Evolutionary conservation across 2,329 filamentous ascomycete species (phyloP).

Genomic region (Stagonosporopsis tanaceti): DNA sequence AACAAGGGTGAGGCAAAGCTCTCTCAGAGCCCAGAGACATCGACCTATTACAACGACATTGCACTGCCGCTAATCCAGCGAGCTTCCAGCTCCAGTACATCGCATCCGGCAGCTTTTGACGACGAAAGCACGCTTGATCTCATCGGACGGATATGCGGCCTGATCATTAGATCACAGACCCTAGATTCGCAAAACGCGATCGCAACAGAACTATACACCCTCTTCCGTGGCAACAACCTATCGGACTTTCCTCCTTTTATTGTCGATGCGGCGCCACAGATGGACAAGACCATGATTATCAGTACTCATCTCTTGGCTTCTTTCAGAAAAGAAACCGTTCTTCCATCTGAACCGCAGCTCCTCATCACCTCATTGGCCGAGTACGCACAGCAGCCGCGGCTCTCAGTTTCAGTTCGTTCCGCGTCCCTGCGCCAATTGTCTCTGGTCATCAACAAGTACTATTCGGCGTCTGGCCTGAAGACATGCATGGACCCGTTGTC

Average conservation of each 20-base stretch:
- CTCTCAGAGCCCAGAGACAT: slow-evolving; percentile 50
- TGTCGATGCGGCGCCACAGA: slow-evolving; percentile 37
- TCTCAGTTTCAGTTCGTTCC: slow-evolving; percentile 40
- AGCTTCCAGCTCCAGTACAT: slow-evolving; percentile 42
- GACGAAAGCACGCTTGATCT: slow-evolving; percentile 65
- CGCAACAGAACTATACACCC: slow-evolving; percentile 62
- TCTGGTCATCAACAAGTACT: slow-evolving; percentile 59
- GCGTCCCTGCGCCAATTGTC: slow-evolving; percentile 55
- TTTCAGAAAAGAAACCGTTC: slow-evolving; percentile 46
- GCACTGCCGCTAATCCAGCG: slow-evolving; percentile 54
- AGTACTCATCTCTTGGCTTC: slow-evolving; percentile 66
- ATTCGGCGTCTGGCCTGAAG: slow-evolving; percentile 51
- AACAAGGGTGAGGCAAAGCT: slow-evolving; percentile 63
- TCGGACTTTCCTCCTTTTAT: slow-evolving; percentile 45
- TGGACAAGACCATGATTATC: slow-evolving; percentile 60
- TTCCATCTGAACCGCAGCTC: slow-evolving; percentile 43
- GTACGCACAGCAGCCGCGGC: slow-evolving; percentile 41
- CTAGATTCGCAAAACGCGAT: slow-evolving; percentile 59
- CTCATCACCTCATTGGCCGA: slow-evolving; percentile 50
- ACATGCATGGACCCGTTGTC: slow-evolving; percentile 52
- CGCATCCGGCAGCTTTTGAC: slow-evolving; percentile 44
- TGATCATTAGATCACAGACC: slow-evolving; percentile 65
- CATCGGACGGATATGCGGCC: slow-evolving; percentile 66
- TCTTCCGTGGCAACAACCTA: slow-evolving; percentile 54
- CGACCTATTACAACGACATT: slow-evolving; percentile 57